Evolutionary conservation across 495 filamentous ascomycete genomes (phyloP).

Genomic region (Xylaria nigripes): DNA sequence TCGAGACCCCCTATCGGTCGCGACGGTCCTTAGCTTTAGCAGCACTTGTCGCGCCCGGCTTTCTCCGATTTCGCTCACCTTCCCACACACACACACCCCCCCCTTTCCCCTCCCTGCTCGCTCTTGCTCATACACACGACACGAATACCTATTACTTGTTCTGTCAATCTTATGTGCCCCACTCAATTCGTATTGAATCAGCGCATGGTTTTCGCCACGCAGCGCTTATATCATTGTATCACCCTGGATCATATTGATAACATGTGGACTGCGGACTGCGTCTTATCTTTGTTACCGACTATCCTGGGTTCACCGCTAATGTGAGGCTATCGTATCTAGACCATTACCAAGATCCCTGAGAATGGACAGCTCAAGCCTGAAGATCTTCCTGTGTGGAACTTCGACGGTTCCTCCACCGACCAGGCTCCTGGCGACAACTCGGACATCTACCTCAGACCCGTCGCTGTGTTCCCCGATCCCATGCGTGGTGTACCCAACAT

Average conservation of each 20-base stretch:
- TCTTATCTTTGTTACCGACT: conserved; percentile 15
- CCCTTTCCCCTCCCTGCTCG: not conserved
- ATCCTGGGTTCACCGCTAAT: not conserved
- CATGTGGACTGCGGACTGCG: not conserved
- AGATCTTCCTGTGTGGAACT: conserved; percentile 98
- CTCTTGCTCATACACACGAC: not conserved
- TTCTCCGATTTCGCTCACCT: conserved; percentile 20
- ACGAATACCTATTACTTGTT: no score
- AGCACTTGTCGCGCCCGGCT: not conserved
- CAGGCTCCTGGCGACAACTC: conserved; percentile 96
- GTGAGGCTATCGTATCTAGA: conserved; percentile 43
- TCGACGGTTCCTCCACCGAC: conserved; percentile 90
- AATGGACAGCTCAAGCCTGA: conserved; percentile 46
- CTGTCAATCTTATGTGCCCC: not conserved
- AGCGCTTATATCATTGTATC: not conserved
- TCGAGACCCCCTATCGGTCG: no score
- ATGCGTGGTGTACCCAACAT: conserved; percentile 80
- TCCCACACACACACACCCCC: conserved; percentile 3
- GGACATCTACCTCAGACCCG: conserved; percentile 93
- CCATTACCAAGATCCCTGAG: conserved; percentile 57
- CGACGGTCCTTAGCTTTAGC: no score
- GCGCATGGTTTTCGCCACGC: conserved; percentile 2
- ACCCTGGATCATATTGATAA: not conserved
- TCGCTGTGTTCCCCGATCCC: conserved; percentile 85
- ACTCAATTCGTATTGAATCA: not conserved